Percentiles rank a stretch among this genome's conserved stretches.
These are phyloP conservation scores for Barnettozyma salicaria DNA, from an alignment of 805 yeast species.

Conservation along the genomic window DNA sequence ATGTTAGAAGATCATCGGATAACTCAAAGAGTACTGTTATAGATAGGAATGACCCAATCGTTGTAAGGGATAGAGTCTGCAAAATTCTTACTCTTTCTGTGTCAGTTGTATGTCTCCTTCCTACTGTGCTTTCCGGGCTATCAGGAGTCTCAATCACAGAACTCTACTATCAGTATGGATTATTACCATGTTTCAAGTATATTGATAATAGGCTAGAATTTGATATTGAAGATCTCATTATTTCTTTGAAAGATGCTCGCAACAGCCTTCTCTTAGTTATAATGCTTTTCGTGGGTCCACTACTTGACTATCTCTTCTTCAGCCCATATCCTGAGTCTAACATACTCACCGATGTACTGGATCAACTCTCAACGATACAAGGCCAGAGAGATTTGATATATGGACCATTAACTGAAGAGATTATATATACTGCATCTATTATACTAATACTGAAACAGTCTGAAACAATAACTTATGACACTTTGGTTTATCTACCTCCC, in stretches of 20 bases:
- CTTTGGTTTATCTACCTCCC: slow-evolving; percentile 43
- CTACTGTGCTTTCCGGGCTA: slow-evolving; percentile 9
- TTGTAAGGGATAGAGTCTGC: slow-evolving; percentile 36
- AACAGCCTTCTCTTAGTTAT: slow-evolving; percentile 29
- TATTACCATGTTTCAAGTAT: slow-evolving; percentile 31
- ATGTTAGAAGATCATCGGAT: slow-evolving; percentile 20
- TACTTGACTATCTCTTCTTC: slow-evolving; percentile 31
- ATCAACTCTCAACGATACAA: slow-evolving; percentile 27
- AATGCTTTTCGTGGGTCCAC: slow-evolving; percentile 45
- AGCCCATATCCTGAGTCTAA: slow-evolving; percentile 14
- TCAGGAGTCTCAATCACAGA: slow-evolving; percentile 6
- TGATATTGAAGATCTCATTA: slow-evolving; percentile 9
- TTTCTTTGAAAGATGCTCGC: slow-evolving; percentile 12
- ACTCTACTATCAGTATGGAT: slow-evolving; percentile 26
- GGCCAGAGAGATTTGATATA: slow-evolving; percentile 53
- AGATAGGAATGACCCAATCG: slow-evolving; percentile 37
- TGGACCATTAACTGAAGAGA: slow-evolving; percentile 78
- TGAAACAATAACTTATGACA: slow-evolving; percentile 10
- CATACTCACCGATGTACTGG: slow-evolving; percentile 17
- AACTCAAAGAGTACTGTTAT: slow-evolving; percentile 11
- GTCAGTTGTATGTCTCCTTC: slow-evolving; percentile 5
- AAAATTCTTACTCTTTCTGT: slow-evolving; percentile 27
- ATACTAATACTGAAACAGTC: slow-evolving; percentile 28
- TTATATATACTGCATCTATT: slow-evolving; percentile 54
- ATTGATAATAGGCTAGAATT: slow-evolving; percentile 5